A percentile compares a stretch with the other conserved stretches of the same genome.
Conservation (phyloP, 495 filamentous ascomycete genomes). For the Podospora fimiseda region DNA sequence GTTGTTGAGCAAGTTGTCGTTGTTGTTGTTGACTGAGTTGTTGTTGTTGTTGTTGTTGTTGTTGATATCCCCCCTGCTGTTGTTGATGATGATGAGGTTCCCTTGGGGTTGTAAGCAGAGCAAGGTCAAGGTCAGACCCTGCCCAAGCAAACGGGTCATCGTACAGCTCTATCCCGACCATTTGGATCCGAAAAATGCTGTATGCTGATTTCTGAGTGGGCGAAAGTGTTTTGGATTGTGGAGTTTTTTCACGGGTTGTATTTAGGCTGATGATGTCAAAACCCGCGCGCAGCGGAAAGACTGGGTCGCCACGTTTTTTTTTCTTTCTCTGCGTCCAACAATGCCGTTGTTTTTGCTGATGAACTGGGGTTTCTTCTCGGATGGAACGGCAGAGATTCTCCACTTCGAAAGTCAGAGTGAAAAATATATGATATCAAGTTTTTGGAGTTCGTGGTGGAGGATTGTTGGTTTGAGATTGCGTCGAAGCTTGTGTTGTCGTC, state of each 20-base stretch:
- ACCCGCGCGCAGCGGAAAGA: conserved; percentile 4
- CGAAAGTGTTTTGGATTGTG: conserved; percentile 11
- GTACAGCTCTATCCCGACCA: conserved; percentile 8
- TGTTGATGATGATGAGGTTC: background rate
- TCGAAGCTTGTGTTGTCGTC: background rate
- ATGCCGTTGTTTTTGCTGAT: background rate
- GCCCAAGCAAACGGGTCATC: conserved; percentile 17
- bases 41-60: background rate
- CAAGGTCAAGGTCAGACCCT: conserved; percentile 9
- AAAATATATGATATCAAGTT: no score
- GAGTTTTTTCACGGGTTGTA: conserved; percentile 9
- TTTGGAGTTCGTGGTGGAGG: background rate
- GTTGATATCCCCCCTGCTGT: background rate
- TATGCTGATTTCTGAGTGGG: background rate
- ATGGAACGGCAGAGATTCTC: background rate
- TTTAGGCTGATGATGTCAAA: conserved; percentile 16
- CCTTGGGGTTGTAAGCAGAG: background rate
- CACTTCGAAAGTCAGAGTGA: background rate
- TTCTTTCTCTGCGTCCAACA: conserved; percentile 13
- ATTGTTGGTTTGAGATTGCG: background rate
- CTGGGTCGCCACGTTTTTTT: conserved; percentile 11
- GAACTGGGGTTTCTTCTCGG: background rate
- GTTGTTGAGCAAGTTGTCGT: background rate
- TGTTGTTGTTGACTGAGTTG: background rate
- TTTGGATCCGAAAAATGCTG: background rate